phyloP scores from a whole-genome alignment of 2,329 filamentous ascomycete species.

The Clarireedia homoeocarpa region DNA sequence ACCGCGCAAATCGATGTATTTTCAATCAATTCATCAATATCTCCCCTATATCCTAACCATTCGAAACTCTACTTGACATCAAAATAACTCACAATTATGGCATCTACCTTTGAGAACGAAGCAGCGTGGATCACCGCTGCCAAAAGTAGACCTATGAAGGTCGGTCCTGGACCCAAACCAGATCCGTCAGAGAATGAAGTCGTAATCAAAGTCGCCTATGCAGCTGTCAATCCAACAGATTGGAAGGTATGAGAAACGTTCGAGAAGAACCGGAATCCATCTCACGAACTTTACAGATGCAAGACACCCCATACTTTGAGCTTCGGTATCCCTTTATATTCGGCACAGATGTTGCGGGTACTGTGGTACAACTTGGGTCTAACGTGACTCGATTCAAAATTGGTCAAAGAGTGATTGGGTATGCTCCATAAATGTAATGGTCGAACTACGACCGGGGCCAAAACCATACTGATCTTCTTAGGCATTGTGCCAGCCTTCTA shows the following conservation, averaged over 20 bases:
- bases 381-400: conserved; percentile 36
- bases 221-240: conserved; percentile 35
- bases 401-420: conserved; percentile 18
- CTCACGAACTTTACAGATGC: conserved; percentile 9
- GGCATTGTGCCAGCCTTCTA: conserved; percentile 22
- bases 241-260: conserved; percentile 25
- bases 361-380: conserved; percentile 33
- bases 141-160: conserved; percentile 26
- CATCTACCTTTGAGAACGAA: conserved; percentile 12
- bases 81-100: conserved; percentile 1
- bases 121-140: conserved; percentile 23
- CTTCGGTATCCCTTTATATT: conserved; percentile 20
- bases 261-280: conserved; percentile 25
- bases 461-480: neutral
- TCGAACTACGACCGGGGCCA: too few relatives aligned
- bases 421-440: too few relatives aligned
- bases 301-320: conserved; percentile 11
- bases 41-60: too few relatives aligned
- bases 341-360: conserved; percentile 24
- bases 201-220: conserved; percentile 30
- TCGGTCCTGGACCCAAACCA: conserved; percentile 32
- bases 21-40: too few relatives aligned
- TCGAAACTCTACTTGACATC: neutral
- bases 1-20: too few relatives aligned
- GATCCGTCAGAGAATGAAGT: conserved; percentile 27